These are phyloP conservation scores for Irpex rosettiformis DNA, from an alignment of 1,284 basidiomycete genomes.

Conservation along the genomic window DNA sequence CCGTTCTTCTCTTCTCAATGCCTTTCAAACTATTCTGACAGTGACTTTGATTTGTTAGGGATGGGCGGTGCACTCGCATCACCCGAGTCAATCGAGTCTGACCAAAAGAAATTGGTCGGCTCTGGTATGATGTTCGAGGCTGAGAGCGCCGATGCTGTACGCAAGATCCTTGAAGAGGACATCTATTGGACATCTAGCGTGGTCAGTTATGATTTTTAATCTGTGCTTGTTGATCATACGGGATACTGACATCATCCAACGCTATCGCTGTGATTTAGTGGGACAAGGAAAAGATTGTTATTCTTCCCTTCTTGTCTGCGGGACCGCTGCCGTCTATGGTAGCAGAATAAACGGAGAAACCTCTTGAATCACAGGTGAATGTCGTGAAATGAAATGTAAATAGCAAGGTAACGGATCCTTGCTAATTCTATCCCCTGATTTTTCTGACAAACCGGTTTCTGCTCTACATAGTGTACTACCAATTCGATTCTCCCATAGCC, in stretches of 20 bases:
- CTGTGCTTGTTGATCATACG: not conserved
- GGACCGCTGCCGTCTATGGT: slow-evolving; percentile 6
- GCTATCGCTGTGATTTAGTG: slow-evolving; percentile 8
- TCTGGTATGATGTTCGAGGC: slow-evolving; percentile 29
- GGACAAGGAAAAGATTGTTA: slow-evolving; percentile 20
- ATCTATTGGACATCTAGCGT: slow-evolving; percentile 29
- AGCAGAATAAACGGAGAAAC: not conserved
- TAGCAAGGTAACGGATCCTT: not conserved
- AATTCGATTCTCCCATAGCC: too few relatives aligned
- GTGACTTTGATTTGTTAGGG: slow-evolving; percentile 13
- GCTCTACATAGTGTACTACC: too few relatives aligned
- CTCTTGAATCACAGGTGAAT: not conserved
- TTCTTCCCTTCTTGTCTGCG: slow-evolving; percentile 14
- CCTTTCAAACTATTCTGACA: not conserved
- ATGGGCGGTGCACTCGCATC: slow-evolving; percentile 25
- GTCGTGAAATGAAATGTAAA: not conserved
- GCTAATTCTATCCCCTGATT: not conserved
- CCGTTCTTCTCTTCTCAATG: not conserved
- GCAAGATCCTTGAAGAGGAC: slow-evolving; percentile 27
- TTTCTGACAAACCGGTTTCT: too few relatives aligned
- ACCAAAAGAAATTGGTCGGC: slow-evolving; percentile 27
- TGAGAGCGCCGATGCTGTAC: slow-evolving; percentile 24
- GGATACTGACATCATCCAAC: not conserved
- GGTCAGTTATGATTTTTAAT: slow-evolving; percentile 20
- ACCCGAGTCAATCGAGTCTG: slow-evolving; percentile 20